A percentile compares a stretch with the other conserved stretches of the same genome.
These are phyloP conservation scores for Priceomyces carsonii DNA, from an alignment of 805 yeast species.

Conservation along the genomic window DNA sequence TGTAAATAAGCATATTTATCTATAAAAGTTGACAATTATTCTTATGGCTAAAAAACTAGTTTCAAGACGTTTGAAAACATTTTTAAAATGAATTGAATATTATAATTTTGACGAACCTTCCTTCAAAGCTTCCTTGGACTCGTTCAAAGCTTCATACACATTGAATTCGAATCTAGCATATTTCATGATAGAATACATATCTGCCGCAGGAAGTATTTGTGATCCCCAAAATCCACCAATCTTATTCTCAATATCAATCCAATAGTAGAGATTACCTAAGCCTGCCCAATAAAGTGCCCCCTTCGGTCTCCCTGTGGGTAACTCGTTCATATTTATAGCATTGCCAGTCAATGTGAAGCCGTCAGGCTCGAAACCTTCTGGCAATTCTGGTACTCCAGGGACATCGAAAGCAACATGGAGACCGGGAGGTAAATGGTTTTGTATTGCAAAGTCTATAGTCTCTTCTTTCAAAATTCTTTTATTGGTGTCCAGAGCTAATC, in stretches of 20 bases:
- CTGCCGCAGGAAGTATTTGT: constrained; percentile 37
- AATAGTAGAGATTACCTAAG: constrained; percentile 37
- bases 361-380: constrained; percentile 18
- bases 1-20: too few relatives aligned
- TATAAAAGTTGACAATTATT: too few relatives aligned
- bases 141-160: constrained; percentile 22
- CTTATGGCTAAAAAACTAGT: too few relatives aligned
- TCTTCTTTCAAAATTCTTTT: constrained; percentile 24
- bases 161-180: constrained; percentile 24
- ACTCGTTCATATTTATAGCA: constrained; percentile 23
- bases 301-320: constrained; percentile 35
- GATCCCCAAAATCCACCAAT: constrained; percentile 42
- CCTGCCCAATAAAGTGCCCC: constrained; percentile 43
- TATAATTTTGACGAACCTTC: constrained; percentile 1
- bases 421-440: constrained; percentile 34
- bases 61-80: too few relatives aligned
- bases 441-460: constrained; percentile 31
- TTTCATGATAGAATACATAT: constrained; percentile 19
- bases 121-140: constrained; percentile 6
- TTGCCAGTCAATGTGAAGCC: constrained; percentile 39
- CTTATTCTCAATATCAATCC: constrained; percentile 39
- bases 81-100: too few relatives aligned
- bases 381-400: constrained; percentile 14
- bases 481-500: constrained; percentile 39
- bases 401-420: constrained; percentile 14